Base-by-base conservation (phyloP, 345 rosid genomes). In the Melastoma malabathricum region DNA sequence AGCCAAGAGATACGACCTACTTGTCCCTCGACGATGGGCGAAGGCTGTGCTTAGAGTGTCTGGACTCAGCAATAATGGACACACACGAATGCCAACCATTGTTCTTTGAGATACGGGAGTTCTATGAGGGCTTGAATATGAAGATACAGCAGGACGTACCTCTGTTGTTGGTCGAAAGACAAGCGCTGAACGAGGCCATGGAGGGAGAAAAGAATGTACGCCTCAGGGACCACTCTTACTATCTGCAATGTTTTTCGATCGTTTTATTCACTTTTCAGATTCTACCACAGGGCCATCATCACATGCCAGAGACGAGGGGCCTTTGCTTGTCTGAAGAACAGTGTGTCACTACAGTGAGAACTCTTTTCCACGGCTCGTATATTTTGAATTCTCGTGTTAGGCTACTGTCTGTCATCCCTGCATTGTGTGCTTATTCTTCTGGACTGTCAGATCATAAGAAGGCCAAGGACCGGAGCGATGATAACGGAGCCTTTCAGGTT, bases 261-360 rank as follows among this genome's bases (percentile, higher is more conserved):
- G 7, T 29, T 41, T 50, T 27, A 39, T 15, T 50, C 18, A 29
- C 54, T 10, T 10, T 17, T 47, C 17, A n/a, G 23, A 2, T 29
- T 29, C 38, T 13, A 45, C 31, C 29, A 19, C 61, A 87, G 98
- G 98, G 95, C 53, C 87, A 92, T 65, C 97, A 81, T 75, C 98
- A 87, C 73, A 67, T 92, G 58, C 84, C 98, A 16, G 98, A 92
- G 70, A 92, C 98, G 0, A 82, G 98, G 73, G 98, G 98, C 62
- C 97, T 92, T 27, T 92, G 98, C 76, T 68, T 92, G 71, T 92
- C 97, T 0, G 93, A 92, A 75, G 98, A 87, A 54, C 97, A 87
- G 72, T 87, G 97, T 14, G 78, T 92, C 45, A 74, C 93, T 39
- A 92, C 88, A 3, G 98, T 78, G 76, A 6, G 68, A 48, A 18